Percentiles rank a stretch among this genome's conserved stretches.
These are phyloP conservation scores for Stropharia rugosoannulata DNA, from an alignment of 768 basidiomycete species.

Conservation along the genomic window DNA sequence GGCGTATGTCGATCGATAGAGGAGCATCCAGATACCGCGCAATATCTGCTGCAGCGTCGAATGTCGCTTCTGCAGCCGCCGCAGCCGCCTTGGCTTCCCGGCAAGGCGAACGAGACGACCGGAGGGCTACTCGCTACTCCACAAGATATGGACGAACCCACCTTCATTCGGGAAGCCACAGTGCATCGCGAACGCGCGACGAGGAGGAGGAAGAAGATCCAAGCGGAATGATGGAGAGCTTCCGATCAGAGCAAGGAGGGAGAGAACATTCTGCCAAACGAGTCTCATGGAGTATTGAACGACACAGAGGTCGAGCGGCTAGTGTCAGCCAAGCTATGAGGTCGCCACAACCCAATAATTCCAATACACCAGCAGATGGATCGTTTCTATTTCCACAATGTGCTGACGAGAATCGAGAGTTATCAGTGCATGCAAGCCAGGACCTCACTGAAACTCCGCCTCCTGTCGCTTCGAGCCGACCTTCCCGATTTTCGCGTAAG, in stretches of 20 bases:
- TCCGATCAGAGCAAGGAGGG: slow-evolving; percentile 69
- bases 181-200: slow-evolving; percentile 14
- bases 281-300: slow-evolving; percentile 70
- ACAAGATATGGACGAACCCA: slow-evolving; percentile 5
- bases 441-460: slow-evolving; percentile 9
- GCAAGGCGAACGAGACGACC: slow-evolving; percentile 46
- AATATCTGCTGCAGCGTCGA: slow-evolving; percentile 66
- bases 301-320: slow-evolving; percentile 38
- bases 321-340: slow-evolving; percentile 42
- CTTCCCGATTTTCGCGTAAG: slow-evolving; percentile 66
- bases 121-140: slow-evolving; percentile 13
- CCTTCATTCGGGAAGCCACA: slow-evolving; percentile 1
- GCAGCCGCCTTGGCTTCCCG: slow-evolving; percentile 71
- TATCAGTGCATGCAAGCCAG: neutral
- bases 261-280: slow-evolving; percentile 44
- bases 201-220: slow-evolving; percentile 43
- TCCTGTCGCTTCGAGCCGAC: slow-evolving; percentile 25
- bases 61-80: slow-evolving; percentile 68
- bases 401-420: slow-evolving; percentile 4
- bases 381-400: slow-evolving; percentile 6
- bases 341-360: slow-evolving; percentile 30
- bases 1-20: slow-evolving; percentile 52
- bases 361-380: slow-evolving; percentile 34
- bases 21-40: slow-evolving; percentile 64
- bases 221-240: slow-evolving; percentile 66